Conservation (phyloP, 768 basidiomycete species). For the Tylopilus rubrobrunneus region DNA sequence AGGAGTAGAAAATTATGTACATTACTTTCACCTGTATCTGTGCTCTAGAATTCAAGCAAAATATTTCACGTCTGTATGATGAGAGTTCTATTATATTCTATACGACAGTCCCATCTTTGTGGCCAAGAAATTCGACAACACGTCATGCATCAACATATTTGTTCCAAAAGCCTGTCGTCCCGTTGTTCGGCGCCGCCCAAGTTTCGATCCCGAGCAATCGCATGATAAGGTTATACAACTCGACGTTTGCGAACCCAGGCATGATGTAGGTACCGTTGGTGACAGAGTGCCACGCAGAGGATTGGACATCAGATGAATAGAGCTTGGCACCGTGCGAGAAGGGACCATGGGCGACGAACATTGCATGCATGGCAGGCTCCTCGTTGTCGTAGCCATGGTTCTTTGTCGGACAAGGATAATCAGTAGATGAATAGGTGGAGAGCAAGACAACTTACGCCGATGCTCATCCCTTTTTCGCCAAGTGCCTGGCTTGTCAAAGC, state of each 20-base stretch:
- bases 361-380: conserved; percentile 75
- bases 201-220: conserved; percentile 65
- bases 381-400: conserved; percentile 90
- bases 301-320: conserved; percentile 15
- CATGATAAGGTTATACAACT: conserved; percentile 80
- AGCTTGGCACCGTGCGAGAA: conserved; percentile 71
- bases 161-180: conserved; percentile 83
- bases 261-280: conserved; percentile 59
- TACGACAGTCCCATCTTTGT: background rate
- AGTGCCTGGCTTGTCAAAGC: conserved; percentile 65
- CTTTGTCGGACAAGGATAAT: conserved; percentile 34
- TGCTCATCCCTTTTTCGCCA: conserved; percentile 59
- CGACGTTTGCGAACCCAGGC: conserved; percentile 80
- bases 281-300: conserved; percentile 57
- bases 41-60: background rate
- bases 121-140: background rate
- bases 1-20: conserved; percentile 36
- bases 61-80: conserved; percentile 1
- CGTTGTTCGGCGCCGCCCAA: conserved; percentile 62
- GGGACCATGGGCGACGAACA: conserved; percentile 91
- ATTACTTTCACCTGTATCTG: background rate
- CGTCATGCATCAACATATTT: conserved; percentile 45
- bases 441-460: conserved; percentile 56
- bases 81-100: background rate
- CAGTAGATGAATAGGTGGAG: background rate